Percentiles rank a stretch among this genome's conserved stretches.
These are phyloP conservation scores for Penicillium sp. DNA, from an alignment of 2,329 filamentous ascomycete species.

Conservation along the genomic window DNA sequence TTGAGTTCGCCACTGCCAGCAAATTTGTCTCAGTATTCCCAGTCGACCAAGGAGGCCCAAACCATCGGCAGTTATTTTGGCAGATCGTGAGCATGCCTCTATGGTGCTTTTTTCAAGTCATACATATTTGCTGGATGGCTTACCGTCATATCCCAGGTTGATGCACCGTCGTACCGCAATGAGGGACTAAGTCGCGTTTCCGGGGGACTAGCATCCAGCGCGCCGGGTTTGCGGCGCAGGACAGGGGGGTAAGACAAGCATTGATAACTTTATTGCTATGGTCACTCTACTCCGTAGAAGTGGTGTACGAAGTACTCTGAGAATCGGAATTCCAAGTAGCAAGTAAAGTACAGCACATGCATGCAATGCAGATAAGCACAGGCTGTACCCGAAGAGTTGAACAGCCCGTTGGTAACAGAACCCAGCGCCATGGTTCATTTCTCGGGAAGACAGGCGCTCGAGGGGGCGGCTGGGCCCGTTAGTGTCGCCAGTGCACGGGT, in stretches of 20 bases:
- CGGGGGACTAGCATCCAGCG: constrained; percentile 26
- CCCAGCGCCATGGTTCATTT: constrained; percentile 41
- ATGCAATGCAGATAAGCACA: neutral
- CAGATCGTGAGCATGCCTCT: neutral
- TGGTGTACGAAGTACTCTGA: too few relatives aligned
- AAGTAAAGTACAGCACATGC: neutral
- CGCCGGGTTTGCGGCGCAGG: constrained; percentile 28
- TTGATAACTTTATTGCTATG: too few relatives aligned
- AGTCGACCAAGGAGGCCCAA: neutral
- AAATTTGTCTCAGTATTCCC: neutral
- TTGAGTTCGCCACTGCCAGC: constrained; percentile 10
- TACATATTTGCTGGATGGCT: neutral
- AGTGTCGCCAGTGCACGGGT: constrained; percentile 12
- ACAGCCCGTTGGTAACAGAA: constrained; percentile 26
- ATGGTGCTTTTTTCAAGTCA: constrained; percentile 2
- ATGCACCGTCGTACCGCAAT: constrained; percentile 23
- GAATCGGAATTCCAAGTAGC: too few relatives aligned
- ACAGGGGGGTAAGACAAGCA: constrained; percentile 9
- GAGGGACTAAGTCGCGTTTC: constrained; percentile 13
- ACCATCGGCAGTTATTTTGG: neutral
- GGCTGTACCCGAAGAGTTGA: neutral
- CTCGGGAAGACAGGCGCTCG: constrained; percentile 29
- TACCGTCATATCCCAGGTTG: constrained; percentile 12
- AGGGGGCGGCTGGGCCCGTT: constrained; percentile 30
- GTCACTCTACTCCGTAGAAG: too few relatives aligned